Evolutionary conservation across 768 basidiomycete genomes (phyloP), one percentile per base, ranked within the genome.

Genomic region (Paxillus ammoniavirescens): DNA sequence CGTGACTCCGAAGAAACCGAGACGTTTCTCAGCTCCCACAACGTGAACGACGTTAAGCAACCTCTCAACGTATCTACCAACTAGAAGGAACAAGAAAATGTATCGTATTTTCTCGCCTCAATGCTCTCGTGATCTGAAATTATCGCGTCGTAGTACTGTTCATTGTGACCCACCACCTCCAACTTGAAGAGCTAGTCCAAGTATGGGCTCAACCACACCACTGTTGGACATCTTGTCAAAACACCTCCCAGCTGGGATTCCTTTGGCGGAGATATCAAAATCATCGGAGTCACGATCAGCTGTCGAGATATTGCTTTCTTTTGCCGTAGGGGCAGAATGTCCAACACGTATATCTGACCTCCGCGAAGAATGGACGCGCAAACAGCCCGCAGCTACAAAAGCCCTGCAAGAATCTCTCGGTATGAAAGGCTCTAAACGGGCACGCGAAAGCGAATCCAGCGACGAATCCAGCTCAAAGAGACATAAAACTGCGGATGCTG

Each of bases 281-380:
- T 60, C 56, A 0, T 45, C 51, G 0, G 52, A 59, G 21, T 37
- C 50, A 0, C 52, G 60, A 3, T 21, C 40, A 2, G 14, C 28
- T 15, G 36, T 72, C 10, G 72, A 72, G 14, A 55, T 52, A 0
- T 31, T 73, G 9, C 60, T 72, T 30, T 43, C 59, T 14, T 73
- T 72, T 59, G 65, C 59, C 3, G 56, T 68, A 17, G 71, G 71
- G 1, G 64, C 52, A 3, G 62, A 64, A 14, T 66, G 65, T 36
- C 63, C 70, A 6, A 13, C 60, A 9, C 52, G 41, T 18, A 50
- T 60, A 18, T 28, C 37, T 42, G 49, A 61, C 18, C 40, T 49
- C 0, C 60, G 55, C 30, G 46, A 51, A 8, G 62, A 66, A 18
- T 72, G 72, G 71, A 48, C 54, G 0, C 56, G 55, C 18, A 49